phyloP scores from a whole-genome alignment of 2,329 filamentous ascomycete genomes.

The Ophiocordyceps australis region DNA sequence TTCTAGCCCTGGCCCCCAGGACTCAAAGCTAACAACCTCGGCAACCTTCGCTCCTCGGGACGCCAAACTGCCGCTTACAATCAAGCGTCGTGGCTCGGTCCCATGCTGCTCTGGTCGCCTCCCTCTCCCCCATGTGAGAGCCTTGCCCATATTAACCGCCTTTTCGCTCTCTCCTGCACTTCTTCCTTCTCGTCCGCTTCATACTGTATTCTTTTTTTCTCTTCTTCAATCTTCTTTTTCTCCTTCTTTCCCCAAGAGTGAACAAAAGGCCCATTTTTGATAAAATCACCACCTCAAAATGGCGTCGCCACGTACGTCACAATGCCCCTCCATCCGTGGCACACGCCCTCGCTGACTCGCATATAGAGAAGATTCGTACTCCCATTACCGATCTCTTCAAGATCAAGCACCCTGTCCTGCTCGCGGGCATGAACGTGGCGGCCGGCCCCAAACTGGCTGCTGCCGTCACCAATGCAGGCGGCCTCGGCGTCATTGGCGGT shows the following conservation, averaged over 20 bases:
- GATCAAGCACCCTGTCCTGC: slow-evolving; percentile 90
- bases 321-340: background rate
- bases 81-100: no score
- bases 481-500: slow-evolving; percentile 90
- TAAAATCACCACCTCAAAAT: slow-evolving; percentile 38
- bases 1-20: background rate
- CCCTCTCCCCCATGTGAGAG: slow-evolving; percentile 2
- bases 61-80: no score
- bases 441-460: slow-evolving; percentile 92
- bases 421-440: slow-evolving; percentile 98
- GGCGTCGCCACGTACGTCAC: slow-evolving; percentile 61
- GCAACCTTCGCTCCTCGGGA: no score
- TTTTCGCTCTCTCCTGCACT: slow-evolving; percentile 1
- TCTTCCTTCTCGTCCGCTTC: background rate
- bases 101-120: no score
- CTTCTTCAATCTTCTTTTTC: no score
- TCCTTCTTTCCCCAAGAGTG: no score
- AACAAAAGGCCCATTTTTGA: no score
- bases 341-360: background rate
- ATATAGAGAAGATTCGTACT: slow-evolving; percentile 51
- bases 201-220: background rate
- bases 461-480: slow-evolving; percentile 91
- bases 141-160: slow-evolving; percentile 1
- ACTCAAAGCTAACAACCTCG: slow-evolving; percentile 1
- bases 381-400: slow-evolving; percentile 88